phyloP scores from a whole-genome alignment of 2,329 filamentous ascomycete genomes.

The Aspergillus unguis region DNA sequence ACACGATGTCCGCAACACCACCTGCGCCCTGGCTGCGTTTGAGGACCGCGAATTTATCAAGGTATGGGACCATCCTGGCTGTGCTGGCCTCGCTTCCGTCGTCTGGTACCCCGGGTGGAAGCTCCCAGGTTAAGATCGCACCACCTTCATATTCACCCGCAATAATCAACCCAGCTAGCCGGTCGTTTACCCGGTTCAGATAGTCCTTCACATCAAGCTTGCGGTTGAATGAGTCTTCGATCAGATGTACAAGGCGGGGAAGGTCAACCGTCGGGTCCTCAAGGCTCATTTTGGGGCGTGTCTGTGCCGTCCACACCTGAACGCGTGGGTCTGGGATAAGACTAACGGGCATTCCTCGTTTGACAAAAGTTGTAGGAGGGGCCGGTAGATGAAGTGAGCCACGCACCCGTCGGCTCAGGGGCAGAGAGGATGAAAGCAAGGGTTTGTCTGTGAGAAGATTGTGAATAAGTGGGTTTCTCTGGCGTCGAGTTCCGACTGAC shows the following conservation, averaged over 20 bases:
- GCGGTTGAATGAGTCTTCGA: slow-evolving; percentile 88
- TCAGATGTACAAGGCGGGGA: slow-evolving; percentile 75
- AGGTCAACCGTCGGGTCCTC: slow-evolving; percentile 81
- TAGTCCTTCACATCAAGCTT: slow-evolving; percentile 83
- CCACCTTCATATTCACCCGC: slow-evolving; percentile 96
- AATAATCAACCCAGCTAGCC: slow-evolving; percentile 86
- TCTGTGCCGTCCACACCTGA: slow-evolving; percentile 65
- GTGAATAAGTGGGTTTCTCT: slow-evolving; percentile 85
- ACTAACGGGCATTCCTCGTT: slow-evolving; percentile 83
- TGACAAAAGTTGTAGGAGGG: slow-evolving; percentile 73
- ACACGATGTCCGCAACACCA: slow-evolving; percentile 92
- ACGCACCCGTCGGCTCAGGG: slow-evolving; percentile 59
- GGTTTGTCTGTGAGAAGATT: slow-evolving; percentile 96
- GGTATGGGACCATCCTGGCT: slow-evolving; percentile 76
- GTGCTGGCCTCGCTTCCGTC: slow-evolving; percentile 51
- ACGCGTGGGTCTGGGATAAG: slow-evolving; percentile 71
- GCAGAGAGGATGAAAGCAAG: slow-evolving; percentile 84
- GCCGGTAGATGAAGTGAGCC: slow-evolving; percentile 38
- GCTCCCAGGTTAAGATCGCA: slow-evolving; percentile 92
- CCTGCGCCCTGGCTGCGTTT: slow-evolving; percentile 84
- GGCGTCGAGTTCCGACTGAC: slow-evolving; percentile 55
- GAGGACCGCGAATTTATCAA: slow-evolving; percentile 96
- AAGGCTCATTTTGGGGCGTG: slow-evolving; percentile 62
- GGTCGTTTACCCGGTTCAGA: slow-evolving; percentile 71
- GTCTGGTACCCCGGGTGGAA: slow-evolving; percentile 59